Percentiles rank a stretch among this genome's conserved stretches.
Conservation (phyloP, 805 yeast species). For the Kuraishia molischiana region DNA sequence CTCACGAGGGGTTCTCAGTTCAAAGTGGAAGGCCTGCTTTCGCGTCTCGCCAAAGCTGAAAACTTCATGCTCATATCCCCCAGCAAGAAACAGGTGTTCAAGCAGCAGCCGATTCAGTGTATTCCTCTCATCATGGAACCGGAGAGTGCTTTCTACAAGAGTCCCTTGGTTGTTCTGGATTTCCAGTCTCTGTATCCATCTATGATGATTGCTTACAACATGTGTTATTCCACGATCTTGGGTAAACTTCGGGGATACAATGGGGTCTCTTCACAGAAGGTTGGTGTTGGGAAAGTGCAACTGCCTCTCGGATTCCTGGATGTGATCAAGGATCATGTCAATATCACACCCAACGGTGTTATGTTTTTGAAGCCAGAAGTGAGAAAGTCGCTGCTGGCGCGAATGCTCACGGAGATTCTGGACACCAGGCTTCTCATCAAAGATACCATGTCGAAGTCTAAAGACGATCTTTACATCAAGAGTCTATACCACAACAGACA, state of each 20-base stretch:
- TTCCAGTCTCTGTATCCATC: constrained; percentile 95
- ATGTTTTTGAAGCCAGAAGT: constrained; percentile 60
- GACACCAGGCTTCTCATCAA: constrained; percentile 76
- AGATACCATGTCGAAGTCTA: constrained; percentile 51
- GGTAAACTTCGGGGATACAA: constrained; percentile 51
- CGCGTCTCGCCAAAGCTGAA: constrained; percentile 68
- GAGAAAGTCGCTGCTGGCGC: constrained; percentile 66
- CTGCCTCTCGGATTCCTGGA: constrained; percentile 50
- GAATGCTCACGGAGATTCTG: constrained; percentile 76
- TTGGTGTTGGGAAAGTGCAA: constrained; percentile 44
- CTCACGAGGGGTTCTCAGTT: constrained; percentile 89
- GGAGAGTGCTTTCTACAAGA: constrained; percentile 68
- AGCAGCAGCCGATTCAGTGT: constrained; percentile 78
- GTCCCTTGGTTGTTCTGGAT: constrained; percentile 85
- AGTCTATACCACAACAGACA: constrained; percentile 68
- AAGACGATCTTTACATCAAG: constrained; percentile 34
- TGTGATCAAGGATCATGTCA: constrained; percentile 41
- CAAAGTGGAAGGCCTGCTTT: constrained; percentile 80
- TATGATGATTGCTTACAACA: constrained; percentile 81
- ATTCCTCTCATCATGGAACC: constrained; percentile 94
- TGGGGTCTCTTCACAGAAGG: constrained; percentile 28
- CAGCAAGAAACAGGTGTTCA: constrained; percentile 66
- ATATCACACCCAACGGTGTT: constrained; percentile 79
- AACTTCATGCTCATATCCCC: constrained; percentile 71
- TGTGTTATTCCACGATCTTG: constrained; percentile 67